These are phyloP conservation scores for Xylaria sp. DNA, from an alignment of 2,329 filamentous ascomycete genomes.

Conservation along the genomic window DNA sequence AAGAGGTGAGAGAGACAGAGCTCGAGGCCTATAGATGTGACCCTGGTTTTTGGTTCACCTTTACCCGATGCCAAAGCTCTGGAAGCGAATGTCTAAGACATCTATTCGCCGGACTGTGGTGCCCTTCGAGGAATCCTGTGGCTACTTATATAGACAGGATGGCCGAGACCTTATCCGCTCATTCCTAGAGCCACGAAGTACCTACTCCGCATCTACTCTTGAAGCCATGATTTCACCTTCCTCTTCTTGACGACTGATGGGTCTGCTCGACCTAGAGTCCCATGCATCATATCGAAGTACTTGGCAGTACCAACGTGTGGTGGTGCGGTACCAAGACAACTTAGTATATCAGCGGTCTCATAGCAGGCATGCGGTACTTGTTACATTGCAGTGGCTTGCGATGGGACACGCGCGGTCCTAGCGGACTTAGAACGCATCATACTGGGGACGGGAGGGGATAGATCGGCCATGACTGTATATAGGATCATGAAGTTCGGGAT, in stretches of 20 bases:
- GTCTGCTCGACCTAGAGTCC: neutral
- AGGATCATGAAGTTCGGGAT: neutral
- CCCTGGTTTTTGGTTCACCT: neutral
- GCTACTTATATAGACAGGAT: constrained; percentile 12
- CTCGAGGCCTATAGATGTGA: neutral
- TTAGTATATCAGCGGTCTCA: neutral
- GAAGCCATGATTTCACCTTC: constrained; percentile 19
- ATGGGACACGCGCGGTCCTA: neutral
- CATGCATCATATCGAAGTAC: constrained; percentile 2
- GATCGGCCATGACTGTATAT: constrained; percentile 2
- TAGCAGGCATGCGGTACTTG: no score
- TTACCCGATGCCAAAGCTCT: neutral
- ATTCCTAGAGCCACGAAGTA: neutral
- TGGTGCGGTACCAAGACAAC: neutral
- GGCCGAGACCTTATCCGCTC: neutral
- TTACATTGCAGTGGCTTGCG: constrained; percentile 3
- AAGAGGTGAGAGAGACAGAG: neutral
- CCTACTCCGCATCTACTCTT: constrained; percentile 13
- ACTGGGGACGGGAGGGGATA: neutral
- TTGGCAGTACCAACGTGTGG: constrained; percentile 12
- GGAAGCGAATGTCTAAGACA: neutral
- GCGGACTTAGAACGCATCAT: neutral
- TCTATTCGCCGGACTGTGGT: neutral
- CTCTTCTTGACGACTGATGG: constrained; percentile 23
- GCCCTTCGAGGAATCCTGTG: neutral